These are phyloP conservation scores for Grigorovia jiainica DNA, from an alignment of 805 yeast genomes.

Conservation along the genomic window DNA sequence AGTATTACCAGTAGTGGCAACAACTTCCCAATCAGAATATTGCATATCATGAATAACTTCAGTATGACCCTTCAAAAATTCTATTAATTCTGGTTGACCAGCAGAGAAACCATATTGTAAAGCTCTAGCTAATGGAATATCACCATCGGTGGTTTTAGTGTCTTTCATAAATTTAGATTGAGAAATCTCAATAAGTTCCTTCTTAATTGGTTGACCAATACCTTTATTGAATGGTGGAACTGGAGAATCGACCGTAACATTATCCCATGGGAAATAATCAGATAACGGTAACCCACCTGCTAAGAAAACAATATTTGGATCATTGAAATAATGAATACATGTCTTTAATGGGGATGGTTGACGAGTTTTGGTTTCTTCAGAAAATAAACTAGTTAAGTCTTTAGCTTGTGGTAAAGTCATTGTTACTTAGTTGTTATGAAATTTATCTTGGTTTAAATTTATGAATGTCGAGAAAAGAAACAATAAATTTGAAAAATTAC, in stretches of 20 bases:
- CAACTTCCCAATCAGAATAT: conserved; percentile 62
- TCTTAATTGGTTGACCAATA: conserved; percentile 47
- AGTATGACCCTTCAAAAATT: conserved; percentile 71
- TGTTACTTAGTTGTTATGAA: neutral
- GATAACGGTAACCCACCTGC: conserved; percentile 95
- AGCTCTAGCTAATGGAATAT: conserved; percentile 72
- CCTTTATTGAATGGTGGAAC: conserved; percentile 74
- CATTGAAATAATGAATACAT: conserved; percentile 66
- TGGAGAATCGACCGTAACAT: conserved; percentile 60
- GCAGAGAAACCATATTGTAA: conserved; percentile 84
- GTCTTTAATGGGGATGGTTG: conserved; percentile 71
- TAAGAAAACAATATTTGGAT: conserved; percentile 73
- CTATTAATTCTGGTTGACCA: conserved; percentile 65
- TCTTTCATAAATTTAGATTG: conserved; percentile 27
- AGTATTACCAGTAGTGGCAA: conserved; percentile 79
- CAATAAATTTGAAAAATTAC: neutral
- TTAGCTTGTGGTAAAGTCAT: conserved; percentile 40
- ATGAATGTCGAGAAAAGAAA: neutral
- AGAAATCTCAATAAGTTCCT: conserved; percentile 20
- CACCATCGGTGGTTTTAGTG: conserved; percentile 39
- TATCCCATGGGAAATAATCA: conserved; percentile 87
- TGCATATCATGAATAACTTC: conserved; percentile 36
- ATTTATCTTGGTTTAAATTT: too few species aligned
- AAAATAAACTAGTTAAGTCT: conserved; percentile 66
- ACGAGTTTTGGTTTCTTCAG: conserved; percentile 72